These are phyloP conservation scores for Linderniella brevidens DNA, from an alignment of 257 asterid species.

Conservation along the genomic window DNA sequence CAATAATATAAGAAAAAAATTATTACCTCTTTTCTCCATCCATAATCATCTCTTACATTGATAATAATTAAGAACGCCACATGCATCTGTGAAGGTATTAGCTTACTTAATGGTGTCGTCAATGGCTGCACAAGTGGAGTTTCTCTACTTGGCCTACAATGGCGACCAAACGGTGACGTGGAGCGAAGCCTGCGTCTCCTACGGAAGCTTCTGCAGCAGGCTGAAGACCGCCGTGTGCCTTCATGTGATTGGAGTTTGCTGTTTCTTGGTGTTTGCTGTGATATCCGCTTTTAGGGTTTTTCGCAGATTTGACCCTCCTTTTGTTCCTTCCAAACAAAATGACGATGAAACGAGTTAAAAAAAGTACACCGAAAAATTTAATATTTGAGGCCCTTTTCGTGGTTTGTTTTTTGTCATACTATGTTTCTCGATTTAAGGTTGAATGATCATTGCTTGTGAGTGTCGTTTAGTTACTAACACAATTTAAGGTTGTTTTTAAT, in stretches of 20 bases:
- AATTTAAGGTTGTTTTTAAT: too few species aligned
- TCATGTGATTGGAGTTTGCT: conserved; percentile 36
- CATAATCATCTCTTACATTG: neutral
- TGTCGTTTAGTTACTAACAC: too few species aligned
- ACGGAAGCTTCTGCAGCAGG: conserved; percentile 48
- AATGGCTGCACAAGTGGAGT: conserved; percentile 43
- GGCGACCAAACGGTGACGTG: conserved; percentile 69
- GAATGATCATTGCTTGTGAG: too few species aligned
- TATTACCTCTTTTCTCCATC: neutral
- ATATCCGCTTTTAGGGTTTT: conserved; percentile 66
- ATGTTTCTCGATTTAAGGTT: too few species aligned
- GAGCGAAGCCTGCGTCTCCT: conserved; percentile 84
- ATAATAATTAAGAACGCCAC: neutral
- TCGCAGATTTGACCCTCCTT: conserved; percentile 55
- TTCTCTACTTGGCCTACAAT: conserved; percentile 45
- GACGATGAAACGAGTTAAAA: too few species aligned
- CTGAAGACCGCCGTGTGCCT: conserved; percentile 43
- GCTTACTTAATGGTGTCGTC: conserved; percentile 90
- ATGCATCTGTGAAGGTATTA: conserved; percentile 24
- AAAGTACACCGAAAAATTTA: too few species aligned
- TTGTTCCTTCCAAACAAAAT: conserved; percentile 11
- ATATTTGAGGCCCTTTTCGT: too few species aligned
- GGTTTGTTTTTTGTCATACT: too few species aligned
- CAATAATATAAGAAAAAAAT: too few species aligned
- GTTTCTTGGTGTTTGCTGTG: conserved; percentile 53